phyloP scores from a whole-genome alignment of 140 eudicot species.

The Oenanthe javanica region DNA sequence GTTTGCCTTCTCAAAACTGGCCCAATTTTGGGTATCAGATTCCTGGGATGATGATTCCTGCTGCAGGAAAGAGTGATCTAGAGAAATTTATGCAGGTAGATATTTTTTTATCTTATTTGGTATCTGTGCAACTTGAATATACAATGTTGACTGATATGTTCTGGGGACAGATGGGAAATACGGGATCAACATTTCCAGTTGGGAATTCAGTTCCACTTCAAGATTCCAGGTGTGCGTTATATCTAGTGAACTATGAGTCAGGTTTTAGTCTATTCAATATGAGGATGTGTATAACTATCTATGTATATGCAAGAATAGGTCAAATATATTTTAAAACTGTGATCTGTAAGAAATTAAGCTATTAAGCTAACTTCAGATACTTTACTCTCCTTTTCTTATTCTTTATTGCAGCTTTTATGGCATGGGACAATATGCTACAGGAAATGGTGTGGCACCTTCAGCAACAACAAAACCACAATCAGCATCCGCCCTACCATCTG shows the following conservation, averaged over 20 bases:
- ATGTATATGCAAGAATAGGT: background rate
- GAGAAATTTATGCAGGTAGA: constrained; percentile 66
- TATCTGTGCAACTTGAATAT: background rate
- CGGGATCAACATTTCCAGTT: constrained; percentile 42
- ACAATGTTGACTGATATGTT: background rate
- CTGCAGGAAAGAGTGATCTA: constrained; percentile 49
- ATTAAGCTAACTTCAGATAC: background rate
- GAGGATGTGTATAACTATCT: background rate
- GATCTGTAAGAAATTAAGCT: background rate
- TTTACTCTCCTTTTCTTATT: background rate
- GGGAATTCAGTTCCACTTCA: constrained; percentile 54
- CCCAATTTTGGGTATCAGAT: constrained; percentile 59
- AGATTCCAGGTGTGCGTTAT: constrained; percentile 49
- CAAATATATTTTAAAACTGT: background rate
- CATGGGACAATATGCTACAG: constrained; percentile 39
- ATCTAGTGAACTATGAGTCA: background rate
- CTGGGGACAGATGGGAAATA: constrained; percentile 57
- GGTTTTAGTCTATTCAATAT: background rate
- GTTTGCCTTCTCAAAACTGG: constrained; percentile 57
- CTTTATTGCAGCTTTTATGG: constrained; percentile 42
- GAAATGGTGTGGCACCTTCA: constrained; percentile 38
- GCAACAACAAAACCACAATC: constrained; percentile 42
- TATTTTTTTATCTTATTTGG: background rate
- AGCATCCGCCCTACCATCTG: constrained; percentile 43
- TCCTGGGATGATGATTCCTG: constrained; percentile 61